Conservation (phyloP, 1,284 basidiomycete species). For the Mycosarcoma maydis region DNA sequence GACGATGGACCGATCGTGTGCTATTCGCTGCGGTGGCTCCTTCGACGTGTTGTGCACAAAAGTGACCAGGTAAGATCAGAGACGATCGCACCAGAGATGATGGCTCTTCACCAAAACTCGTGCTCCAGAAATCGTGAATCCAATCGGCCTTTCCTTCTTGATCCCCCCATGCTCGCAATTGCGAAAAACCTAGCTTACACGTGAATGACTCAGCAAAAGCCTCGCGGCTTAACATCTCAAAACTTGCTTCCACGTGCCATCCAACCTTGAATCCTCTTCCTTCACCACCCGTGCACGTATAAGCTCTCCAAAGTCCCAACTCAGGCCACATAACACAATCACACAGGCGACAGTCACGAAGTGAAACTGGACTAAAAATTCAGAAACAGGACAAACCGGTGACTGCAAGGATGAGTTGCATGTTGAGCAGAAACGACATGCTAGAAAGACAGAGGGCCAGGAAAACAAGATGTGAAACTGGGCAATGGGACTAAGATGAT, state of each 20-base stretch:
- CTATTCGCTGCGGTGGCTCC: too few species aligned
- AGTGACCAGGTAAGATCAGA: too few species aligned
- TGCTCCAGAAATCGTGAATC: too few species aligned
- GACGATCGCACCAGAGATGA: too few species aligned
- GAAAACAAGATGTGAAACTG: background rate
- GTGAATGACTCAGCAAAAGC: slow-evolving; percentile 19
- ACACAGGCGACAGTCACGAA: background rate
- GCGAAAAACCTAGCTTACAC: slow-evolving; percentile 26
- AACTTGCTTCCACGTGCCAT: too few species aligned
- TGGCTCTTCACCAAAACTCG: too few species aligned
- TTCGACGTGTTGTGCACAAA: too few species aligned
- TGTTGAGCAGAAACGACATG: slow-evolving; percentile 8
- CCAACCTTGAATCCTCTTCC: background rate
- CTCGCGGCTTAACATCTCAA: background rate
- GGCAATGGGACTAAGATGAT: background rate
- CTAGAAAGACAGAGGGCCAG: slow-evolving; percentile 7
- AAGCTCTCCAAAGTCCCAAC: too few species aligned
- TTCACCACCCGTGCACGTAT: background rate
- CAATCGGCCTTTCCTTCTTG: slow-evolving; percentile 14
- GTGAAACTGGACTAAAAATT: background rate
- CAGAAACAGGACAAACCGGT: slow-evolving; percentile 17
- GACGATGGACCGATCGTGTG: too few species aligned
- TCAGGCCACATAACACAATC: too few species aligned
- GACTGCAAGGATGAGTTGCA: slow-evolving; percentile 22
- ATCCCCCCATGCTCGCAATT: background rate